Evolutionary conservation across 257 asterid species (phyloP).

Genomic region (Parsonsia alboflavescens): DNA sequence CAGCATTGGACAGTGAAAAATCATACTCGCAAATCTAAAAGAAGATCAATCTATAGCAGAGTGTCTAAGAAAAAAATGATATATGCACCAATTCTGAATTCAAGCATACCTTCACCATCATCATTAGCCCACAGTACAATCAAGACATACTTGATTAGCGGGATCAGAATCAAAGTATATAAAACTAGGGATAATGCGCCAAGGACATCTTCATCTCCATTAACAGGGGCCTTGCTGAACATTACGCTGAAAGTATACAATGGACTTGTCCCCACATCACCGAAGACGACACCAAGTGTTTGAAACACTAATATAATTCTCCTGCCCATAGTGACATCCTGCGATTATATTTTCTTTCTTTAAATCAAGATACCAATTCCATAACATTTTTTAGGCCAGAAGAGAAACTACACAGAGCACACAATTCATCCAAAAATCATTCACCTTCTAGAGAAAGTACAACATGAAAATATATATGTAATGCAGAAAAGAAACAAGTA

Average conservation of each 20-base stretch:
- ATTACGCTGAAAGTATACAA: conserved; percentile 94
- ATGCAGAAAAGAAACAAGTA: not conserved
- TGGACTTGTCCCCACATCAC: conserved; percentile 99
- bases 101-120: conserved; percentile 88
- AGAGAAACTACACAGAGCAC: conserved; percentile 13
- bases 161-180: conserved; percentile 81
- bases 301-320: conserved; percentile 66
- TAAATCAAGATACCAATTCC: conserved; percentile 28
- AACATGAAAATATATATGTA: not conserved
- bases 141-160: conserved; percentile 81
- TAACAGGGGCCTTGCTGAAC: conserved; percentile 98
- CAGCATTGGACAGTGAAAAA: conserved; percentile 29
- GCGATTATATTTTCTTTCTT: conserved; percentile 27
- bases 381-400: conserved; percentile 6
- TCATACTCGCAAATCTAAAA: conserved; percentile 18
- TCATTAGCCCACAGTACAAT: conserved; percentile 99
- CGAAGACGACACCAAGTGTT: conserved; percentile 93
- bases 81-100: not conserved
- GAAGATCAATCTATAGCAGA: conserved; percentile 16
- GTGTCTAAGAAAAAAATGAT: not conserved
- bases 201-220: conserved; percentile 79
- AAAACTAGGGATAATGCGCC: conserved; percentile 91
- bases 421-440: not conserved
- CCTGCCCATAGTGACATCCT: conserved; percentile 80
- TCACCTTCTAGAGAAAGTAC: not conserved